Base-by-base conservation (phyloP, 2,329 filamentous ascomycete genomes). In the Apiospora rasikravindrae region DNA sequence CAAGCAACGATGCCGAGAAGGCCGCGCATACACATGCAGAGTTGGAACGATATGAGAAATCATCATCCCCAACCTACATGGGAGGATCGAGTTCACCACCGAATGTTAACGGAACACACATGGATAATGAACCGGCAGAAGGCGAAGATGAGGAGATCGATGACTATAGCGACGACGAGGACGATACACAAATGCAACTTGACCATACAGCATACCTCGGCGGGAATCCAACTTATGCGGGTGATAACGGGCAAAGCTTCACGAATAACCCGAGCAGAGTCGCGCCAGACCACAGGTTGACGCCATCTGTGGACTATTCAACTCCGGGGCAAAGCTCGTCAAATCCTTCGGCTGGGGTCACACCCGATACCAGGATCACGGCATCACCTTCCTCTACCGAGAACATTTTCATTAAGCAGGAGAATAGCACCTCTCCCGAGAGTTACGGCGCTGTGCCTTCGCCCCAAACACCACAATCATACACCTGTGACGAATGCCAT, bases 401-500 rank as follows among this genome's bases (percentile, higher is more conserved):
- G 75, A 44, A 73, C 68, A 19, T 73, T 73, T 29, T 73, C 69
- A 69, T 74, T 53, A 76, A 78, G 71, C 72, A 74, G 24, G 78
- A 78, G 40, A 73, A 73, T 29, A 78, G 76, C 70, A 72, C 74
- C 24, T 80, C 79, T 47, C 79, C 80, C 14, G 77, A 78, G 66
- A 72, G 73, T 16, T 75, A 76, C 6, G 76, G 72, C 40, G 57
- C 57, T 40, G 33, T 64, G 13, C 74, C 74, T 26, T 78, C 77
- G 10, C 75, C 77, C 5, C 73, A 75, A 40, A 69, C 75, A 2
- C 73, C 74, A 44, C 61, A 70, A 6, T 73, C 72, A 13, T 71
- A 69, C 66, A 79, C 78, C 4, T 87, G 85, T 72, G 82, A 85
- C 22, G 80, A 85, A 47, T 87, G 85, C 72, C 79, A 81, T 24